Base-by-base conservation (phyloP, 176 grass and related monocot species). In the Raddia distichophylla region DNA sequence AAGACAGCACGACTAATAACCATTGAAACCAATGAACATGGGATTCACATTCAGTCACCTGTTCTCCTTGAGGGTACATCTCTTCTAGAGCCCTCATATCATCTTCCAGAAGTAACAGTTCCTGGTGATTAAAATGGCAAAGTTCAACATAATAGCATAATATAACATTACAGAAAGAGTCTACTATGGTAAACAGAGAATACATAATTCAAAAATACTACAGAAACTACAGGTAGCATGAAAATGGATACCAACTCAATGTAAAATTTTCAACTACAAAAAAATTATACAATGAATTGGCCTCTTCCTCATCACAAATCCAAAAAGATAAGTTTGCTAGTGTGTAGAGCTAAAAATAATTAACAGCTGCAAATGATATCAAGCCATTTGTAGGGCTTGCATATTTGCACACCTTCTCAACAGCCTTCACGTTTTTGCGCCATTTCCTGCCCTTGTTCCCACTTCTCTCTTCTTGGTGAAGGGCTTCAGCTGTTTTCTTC, bases 31-130 rank as follows among this genome's bases (percentile, higher is more conserved):
- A 73, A 81, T 16, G 8, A 9, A 78, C 32, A 82, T 60, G 15
- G 44, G 22, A 67, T 67, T 47, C 19, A 35, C 16, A 15, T 71
- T 13, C 7, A 51, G 37, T 80, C 55, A 96, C 97, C 91, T 96
- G 6, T 64, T 99, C 97, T 80, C 97, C 97, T 87, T 99, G 97
- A 81, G 97, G 97, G 79, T 99, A 99, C 97, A 99, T 99, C 90
- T 99, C 97, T 76, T 99, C 97, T 64, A 99, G 83, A 75, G 93
- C 93, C 78, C 93, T 90, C 87, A 88, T 90, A 73, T 99, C 97
- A 80, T 99, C 87, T 89, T 99, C 97, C 69, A 99, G 74, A 71
- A 99, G 91, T 82, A 96, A 69, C 59, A 96, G 76, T 43, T 99
- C 97, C 97, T 99, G 79, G 50, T 73, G 43, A 82, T 88, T 50